Base-by-base conservation (phyloP, 169 alveolate genomes). In the Plasmodium cynomolgi region DNA sequence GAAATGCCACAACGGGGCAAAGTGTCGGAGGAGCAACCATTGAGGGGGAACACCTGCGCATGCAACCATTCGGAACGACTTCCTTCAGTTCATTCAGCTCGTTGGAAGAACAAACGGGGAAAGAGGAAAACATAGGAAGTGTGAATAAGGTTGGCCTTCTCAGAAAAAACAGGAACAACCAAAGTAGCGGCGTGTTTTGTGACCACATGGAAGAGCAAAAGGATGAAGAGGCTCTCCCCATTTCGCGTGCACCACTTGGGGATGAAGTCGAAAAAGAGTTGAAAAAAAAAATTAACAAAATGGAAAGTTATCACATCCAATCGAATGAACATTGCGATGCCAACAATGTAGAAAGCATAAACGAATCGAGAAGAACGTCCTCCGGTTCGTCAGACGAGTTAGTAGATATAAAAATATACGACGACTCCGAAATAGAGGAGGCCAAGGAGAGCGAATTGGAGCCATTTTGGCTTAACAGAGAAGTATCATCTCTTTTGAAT, bases 381-480 rank as follows among this genome's bases (percentile, higher is more conserved):
- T 74, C 93, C 41, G 72, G 68, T 3, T 75, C 39, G 29, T 75
- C 86, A 58, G 73, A 86, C 31, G 74, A 77, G n/a, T 86, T 86
- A 75, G 33, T 20, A 34, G 72, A 86, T 75, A 86, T 86, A 77
- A 86, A 86, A 86, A 86, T 86, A 77, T 86, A 86, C 72, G 93
- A 86, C 50, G 93, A 86, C 47, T 86, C 93, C 15, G 93, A 86
- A 86, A 86, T 86, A 75, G 93, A 86, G 44, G 93, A 86, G 29
- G 41, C 72, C 33, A 54, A 86, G 31, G 83, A 86, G 23, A 86
- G 72, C 50, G 93, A 86, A 33, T 39, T 77, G 17, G 93, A 86
- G 8, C 39, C 58, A 8, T 86, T 86, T 56, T 86, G 93, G 93
- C 71, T 71, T 75, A 86, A 86, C 71, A 86, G 81, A 75, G 83